Evolutionary conservation across 2,329 filamentous ascomycete genomes (phyloP).

Genomic region (Leptographium procerum): DNA sequence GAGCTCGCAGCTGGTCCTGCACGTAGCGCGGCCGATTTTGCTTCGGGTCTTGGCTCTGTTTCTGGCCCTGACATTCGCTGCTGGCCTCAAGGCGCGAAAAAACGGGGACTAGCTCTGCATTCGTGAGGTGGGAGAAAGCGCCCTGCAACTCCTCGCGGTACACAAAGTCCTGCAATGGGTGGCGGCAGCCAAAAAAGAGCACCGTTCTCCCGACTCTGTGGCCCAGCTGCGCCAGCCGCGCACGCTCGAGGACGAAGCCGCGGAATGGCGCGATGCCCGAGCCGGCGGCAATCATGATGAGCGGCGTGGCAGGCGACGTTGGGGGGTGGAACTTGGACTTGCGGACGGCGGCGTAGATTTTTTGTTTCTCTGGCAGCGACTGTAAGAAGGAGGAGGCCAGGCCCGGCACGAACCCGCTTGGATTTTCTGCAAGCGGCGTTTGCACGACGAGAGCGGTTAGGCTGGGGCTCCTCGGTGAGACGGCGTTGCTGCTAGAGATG

Average conservation of each 20-base stretch:
- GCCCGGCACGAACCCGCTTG: neutral
- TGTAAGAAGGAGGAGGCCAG: neutral
- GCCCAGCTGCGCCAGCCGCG: conserved; percentile 20
- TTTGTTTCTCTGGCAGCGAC: too few species aligned
- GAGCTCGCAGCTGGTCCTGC: neutral
- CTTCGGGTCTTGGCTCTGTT: neutral
- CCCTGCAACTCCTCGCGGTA: neutral
- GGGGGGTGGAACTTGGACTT: neutral
- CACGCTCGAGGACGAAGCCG: conserved; percentile 21
- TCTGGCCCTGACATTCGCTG: too few species aligned
- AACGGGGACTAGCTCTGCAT: neutral
- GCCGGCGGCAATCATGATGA: neutral
- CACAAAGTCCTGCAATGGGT: conserved; percentile 16
- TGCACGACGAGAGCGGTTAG: neutral
- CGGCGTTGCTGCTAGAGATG: neutral
- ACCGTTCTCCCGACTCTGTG: conserved; percentile 21
- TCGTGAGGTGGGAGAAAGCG: neutral
- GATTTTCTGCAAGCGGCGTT: neutral
- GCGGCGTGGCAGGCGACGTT: neutral
- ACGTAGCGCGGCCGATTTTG: neutral
- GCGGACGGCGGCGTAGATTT: neutral
- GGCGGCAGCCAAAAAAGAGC: conserved; percentile 27
- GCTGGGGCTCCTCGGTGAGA: neutral
- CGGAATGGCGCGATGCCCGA: conserved; percentile 21
- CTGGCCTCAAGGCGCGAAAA: neutral